phyloP scores from a whole-genome alignment of 2,329 filamentous ascomycete genomes.

The Paraphaeosphaeria minitans region DNA sequence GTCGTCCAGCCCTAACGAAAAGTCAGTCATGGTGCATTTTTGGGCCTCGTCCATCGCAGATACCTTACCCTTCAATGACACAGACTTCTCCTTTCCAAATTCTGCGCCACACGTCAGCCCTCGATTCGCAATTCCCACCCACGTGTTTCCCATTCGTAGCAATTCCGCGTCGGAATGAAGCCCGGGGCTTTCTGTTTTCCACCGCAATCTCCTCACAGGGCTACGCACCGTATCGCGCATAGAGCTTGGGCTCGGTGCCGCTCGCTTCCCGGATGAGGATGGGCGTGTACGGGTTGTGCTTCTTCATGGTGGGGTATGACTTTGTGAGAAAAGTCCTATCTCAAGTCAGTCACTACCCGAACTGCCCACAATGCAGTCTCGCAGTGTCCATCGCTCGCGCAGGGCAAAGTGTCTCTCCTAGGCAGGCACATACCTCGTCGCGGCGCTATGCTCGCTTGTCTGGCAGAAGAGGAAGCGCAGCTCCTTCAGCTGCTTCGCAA shows the following conservation, averaged over 20 bases:
- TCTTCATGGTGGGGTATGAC: conserved; percentile 98
- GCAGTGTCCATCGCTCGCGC: not conserved
- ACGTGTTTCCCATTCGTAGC: no score
- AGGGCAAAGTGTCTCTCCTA: conserved; percentile 1
- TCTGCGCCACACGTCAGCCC: conserved; percentile 51
- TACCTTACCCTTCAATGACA: conserved; percentile 62
- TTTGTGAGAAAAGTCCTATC: conserved; percentile 85
- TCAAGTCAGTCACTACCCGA: not conserved
- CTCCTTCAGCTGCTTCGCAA: conserved; percentile 87
- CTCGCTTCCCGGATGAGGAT: conserved; percentile 94
- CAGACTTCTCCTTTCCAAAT: conserved; percentile 70
- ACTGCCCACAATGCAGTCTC: conserved; percentile 11
- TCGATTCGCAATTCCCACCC: not conserved
- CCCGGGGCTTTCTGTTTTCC: not conserved
- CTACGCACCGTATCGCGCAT: conserved; percentile 83
- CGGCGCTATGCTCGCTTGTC: conserved; percentile 86
- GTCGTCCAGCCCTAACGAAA: conserved; percentile 64
- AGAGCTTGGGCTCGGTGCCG: conserved; percentile 83
- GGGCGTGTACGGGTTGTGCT: conserved; percentile 91
- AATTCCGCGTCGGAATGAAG: not conserved
- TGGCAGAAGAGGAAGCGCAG: conserved; percentile 98
- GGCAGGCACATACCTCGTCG: conserved; percentile 69
- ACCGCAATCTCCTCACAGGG: not conserved
- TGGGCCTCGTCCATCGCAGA: not conserved
- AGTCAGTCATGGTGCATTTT: not conserved